Evolutionary conservation across 805 yeast genomes (phyloP), one percentile per base, ranked within the genome.

Genomic region (Candida maris): DNA sequence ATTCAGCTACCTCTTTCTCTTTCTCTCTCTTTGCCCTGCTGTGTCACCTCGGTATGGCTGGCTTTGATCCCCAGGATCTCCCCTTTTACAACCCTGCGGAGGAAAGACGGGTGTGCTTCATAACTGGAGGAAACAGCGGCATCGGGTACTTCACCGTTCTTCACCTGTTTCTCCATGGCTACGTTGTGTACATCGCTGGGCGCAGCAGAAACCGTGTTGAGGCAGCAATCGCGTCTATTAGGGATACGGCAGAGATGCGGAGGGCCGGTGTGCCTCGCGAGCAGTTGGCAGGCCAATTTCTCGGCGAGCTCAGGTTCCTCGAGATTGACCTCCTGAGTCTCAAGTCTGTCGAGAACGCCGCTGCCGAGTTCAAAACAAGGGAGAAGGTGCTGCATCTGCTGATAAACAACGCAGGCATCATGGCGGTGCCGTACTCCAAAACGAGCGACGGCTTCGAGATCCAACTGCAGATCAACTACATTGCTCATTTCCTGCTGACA

Each of bases 121-220:
- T 86, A 20, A 81, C 93, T 0, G 94, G 95, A 2, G 94, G 93
- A 5, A 83, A 80, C 49, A 73, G 82, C 38, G 95, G 95, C 0
- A 74, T 84, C 14, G 95, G 96, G 8, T 85, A 74, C 67, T 82
- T 69, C 54, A 79, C 89, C 0, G 85, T 78, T 6, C 64, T 85
- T 17, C 89, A 85, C 51, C 67, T 86, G 5, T 85, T 81, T 51
- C 64, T 84, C 34, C 95, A 85, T 57, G 96, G 96, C 0, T 83
- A 73, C 54, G 65, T 70, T 6, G 80, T 86, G 3, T 86, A 85
- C 53, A 65, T 86, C 24, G 86, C 84, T 3, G 91, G 94, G 4
- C 64, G 95, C 45, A 77, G 74, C 45, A 65, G 63, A 29, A 61
- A 69, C 10, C 67, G 82, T 39, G 80, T 81, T 4, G 59, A 64